Percentiles rank a stretch among this genome's conserved stretches.
Evolutionary conservation across 768 basidiomycete genomes (phyloP).

Genomic region (Floccularia luteovirens): DNA sequence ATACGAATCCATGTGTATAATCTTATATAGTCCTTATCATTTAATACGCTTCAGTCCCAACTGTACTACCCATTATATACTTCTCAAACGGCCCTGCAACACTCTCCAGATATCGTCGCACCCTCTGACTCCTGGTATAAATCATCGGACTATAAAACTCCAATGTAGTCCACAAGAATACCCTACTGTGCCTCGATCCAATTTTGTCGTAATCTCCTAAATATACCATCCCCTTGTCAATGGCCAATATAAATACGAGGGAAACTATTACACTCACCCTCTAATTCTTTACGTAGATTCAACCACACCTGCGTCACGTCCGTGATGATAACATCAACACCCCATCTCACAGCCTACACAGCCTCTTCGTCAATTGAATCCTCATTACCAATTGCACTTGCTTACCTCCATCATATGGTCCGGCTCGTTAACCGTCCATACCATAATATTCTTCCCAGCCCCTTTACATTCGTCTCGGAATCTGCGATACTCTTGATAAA

Average conservation of each 20-base stretch:
- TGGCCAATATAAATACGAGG: background rate
- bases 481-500: constrained; percentile 23
- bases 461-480: constrained; percentile 76
- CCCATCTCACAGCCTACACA: constrained; percentile 76
- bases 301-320: constrained; percentile 68
- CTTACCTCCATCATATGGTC: constrained; percentile 86
- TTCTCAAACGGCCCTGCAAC: constrained; percentile 48
- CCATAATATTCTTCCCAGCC: constrained; percentile 79
- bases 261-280: constrained; percentile 36
- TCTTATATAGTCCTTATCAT: no score
- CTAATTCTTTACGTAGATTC: constrained; percentile 49
- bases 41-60: no score
- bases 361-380: no score
- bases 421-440: constrained; percentile 94
- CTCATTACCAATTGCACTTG: no score
- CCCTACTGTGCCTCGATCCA: constrained; percentile 50
- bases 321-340: constrained; percentile 70
- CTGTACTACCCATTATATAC: no score
- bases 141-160: constrained; percentile 50
- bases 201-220: constrained; percentile 64
- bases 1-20: no score
- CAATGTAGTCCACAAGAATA: constrained; percentile 69
- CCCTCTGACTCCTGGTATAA: constrained; percentile 15
- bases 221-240: background rate
- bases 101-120: constrained; percentile 32